phyloP scores from a whole-genome alignment of 352 stramenopile species.

The Nothophytophthora sp. region DNA sequence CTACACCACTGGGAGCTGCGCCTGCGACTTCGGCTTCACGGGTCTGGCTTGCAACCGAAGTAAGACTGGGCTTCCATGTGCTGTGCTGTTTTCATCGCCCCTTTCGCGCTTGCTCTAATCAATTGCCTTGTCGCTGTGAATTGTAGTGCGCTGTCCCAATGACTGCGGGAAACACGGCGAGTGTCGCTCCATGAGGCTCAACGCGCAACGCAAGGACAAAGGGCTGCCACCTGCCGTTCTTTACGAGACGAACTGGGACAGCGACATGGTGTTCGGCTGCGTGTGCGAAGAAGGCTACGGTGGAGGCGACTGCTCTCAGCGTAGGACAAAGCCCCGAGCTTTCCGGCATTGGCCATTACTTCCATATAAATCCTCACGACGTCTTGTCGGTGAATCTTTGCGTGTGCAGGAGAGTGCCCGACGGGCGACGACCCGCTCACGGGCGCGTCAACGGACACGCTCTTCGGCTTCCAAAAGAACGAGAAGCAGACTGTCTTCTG shows the following conservation, averaged over 20 bases:
- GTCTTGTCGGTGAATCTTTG: no score
- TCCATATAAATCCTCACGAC: no score
- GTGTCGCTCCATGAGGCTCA: constrained; percentile 68
- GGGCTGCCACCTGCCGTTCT: constrained; percentile 42
- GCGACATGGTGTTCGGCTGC: constrained; percentile 89
- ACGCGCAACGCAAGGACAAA: constrained; percentile 63
- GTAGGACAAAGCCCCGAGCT: no score
- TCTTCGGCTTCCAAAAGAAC: constrained; percentile 82
- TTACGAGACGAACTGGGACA: constrained; percentile 81
- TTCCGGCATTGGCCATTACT: neutral
- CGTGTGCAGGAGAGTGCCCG: constrained; percentile 41
- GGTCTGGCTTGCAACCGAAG: constrained; percentile 77
- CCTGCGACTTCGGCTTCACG: constrained; percentile 77
- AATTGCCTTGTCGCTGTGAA: neutral
- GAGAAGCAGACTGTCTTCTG: constrained; percentile 79
- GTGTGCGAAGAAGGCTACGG: constrained; percentile 83
- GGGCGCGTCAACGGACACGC: constrained; percentile 49
- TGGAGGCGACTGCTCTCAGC: constrained; percentile 86
- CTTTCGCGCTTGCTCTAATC: no score
- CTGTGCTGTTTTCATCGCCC: neutral
- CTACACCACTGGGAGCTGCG: constrained; percentile 55
- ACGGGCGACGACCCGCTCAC: constrained; percentile 76
- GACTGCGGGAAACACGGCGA: constrained; percentile 69
- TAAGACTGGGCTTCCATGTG: constrained; percentile 23
- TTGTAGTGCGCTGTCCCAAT: constrained; percentile 62